Conservation (phyloP, 208 protist species). For the Crithidia acanthocephali region DNA sequence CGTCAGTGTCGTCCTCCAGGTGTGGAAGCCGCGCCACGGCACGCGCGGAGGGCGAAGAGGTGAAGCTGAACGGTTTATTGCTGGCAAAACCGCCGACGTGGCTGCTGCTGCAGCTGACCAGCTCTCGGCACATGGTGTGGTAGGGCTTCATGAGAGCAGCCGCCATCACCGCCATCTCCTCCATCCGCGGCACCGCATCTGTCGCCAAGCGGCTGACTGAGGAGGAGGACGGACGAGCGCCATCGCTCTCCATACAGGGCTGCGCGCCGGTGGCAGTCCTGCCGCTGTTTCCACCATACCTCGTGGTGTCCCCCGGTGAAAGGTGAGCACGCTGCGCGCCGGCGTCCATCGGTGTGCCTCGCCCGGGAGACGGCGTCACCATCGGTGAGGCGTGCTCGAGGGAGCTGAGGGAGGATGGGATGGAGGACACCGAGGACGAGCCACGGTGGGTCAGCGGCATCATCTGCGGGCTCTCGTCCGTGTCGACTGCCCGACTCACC, state of each 20-base stretch:
- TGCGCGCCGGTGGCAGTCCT: background rate
- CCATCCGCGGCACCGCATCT: background rate
- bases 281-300: background rate
- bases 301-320: background rate
- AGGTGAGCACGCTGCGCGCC: background rate
- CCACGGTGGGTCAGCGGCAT: background rate
- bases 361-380: background rate
- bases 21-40: background rate
- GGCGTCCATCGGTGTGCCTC: background rate
- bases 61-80: background rate
- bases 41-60: background rate
- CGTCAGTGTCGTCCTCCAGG: background rate
- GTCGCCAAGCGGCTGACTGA: background rate
- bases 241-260: no score
- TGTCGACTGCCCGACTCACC: background rate
- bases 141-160: conserved; percentile 30
- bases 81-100: no score
- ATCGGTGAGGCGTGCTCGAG: background rate
- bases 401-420: conserved; percentile 10
- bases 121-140: conserved; percentile 2
- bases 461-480: conserved; percentile 2
- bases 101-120: background rate
- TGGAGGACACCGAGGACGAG: background rate
- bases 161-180: conserved; percentile 21
- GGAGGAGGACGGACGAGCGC: background rate